phyloP scores from a whole-genome alignment of 73 alveolate genomes.

The Diophrys appendiculata region DNA sequence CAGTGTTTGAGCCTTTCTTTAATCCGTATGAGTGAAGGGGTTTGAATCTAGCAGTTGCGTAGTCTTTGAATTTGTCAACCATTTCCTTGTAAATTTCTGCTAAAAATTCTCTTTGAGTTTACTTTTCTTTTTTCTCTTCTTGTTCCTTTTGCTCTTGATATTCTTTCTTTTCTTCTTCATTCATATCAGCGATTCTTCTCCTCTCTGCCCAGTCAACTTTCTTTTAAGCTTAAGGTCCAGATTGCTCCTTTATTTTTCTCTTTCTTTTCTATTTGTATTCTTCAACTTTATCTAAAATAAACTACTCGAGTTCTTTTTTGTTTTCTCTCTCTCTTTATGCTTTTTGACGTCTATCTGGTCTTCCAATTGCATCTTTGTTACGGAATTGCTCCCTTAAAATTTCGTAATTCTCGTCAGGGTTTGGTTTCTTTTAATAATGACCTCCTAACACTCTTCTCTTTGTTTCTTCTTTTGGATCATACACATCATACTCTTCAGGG shows the following conservation, averaged over 20 bases:
- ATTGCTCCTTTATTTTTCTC: neutral
- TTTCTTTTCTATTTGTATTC: neutral
- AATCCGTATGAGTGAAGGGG: constrained; percentile 46
- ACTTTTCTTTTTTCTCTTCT: constrained; percentile 22
- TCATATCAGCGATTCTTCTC: constrained; percentile 2
- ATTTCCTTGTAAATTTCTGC: constrained; percentile 37
- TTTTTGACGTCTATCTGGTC: constrained; percentile 30
- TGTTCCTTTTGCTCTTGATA: constrained; percentile 18
- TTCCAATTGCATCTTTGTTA: constrained; percentile 41
- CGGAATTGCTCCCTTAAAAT: constrained; percentile 22
- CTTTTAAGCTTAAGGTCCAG: neutral
- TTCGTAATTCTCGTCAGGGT: constrained; percentile 43
- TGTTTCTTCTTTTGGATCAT: constrained; percentile 89
- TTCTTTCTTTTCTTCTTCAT: constrained; percentile 48
- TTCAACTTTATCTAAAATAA: constrained; percentile 13
- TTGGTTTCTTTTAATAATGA: constrained; percentile 50
- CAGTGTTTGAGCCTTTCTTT: constrained; percentile 34
- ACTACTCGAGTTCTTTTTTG: constrained; percentile 18
- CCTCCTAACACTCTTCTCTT: constrained; percentile 65
- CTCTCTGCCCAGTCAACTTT: neutral
- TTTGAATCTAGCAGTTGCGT: constrained; percentile 22
- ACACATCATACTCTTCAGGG: constrained; percentile 95
- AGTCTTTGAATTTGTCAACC: constrained; percentile 3
- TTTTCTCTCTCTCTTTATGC: constrained; percentile 31
- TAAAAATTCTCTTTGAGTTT: constrained; percentile 26